Percentiles rank a stretch among this genome's conserved stretches.
phyloP scores from a whole-genome alignment of 169 alveolate genomes.

The Plasmodium malariae region DNA sequence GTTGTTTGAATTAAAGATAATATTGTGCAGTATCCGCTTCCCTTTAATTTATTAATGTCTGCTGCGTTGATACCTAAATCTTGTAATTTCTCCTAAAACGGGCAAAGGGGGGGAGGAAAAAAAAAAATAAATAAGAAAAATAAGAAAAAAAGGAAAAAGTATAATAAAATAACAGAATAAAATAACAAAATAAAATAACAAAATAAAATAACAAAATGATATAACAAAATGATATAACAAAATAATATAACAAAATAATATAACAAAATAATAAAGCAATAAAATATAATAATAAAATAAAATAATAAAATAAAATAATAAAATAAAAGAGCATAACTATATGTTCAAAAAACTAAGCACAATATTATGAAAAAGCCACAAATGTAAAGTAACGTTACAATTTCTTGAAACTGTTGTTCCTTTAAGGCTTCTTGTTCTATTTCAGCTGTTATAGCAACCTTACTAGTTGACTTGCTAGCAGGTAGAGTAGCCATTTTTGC shows the following conservation, averaged over 20 bases:
- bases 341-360: too few relatives aligned
- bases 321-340: too few relatives aligned
- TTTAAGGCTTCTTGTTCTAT: constrained; percentile 11
- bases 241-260: too few relatives aligned
- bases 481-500: constrained; percentile 64
- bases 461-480: constrained; percentile 50
- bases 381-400: constrained; percentile 4
- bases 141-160: not conserved
- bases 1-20: constrained; percentile 92
- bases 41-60: constrained; percentile 92
- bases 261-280: too few relatives aligned
- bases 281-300: not conserved
- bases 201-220: too few relatives aligned
- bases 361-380: too few relatives aligned
- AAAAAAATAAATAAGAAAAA: not conserved
- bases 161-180: not conserved
- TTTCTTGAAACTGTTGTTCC: constrained; percentile 57
- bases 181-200: too few relatives aligned
- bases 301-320: too few relatives aligned
- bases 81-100: constrained; percentile 85
- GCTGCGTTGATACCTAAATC: constrained; percentile 93
- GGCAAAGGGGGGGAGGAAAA: not conserved
- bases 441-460: constrained; percentile 30
- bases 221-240: too few relatives aligned
- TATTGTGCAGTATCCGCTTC: constrained; percentile 93